Evolutionary conservation across 2,329 filamentous ascomycete species (phyloP), one percentile per base, ranked within the genome.

Genomic region (Penicillium palitans): DNA sequence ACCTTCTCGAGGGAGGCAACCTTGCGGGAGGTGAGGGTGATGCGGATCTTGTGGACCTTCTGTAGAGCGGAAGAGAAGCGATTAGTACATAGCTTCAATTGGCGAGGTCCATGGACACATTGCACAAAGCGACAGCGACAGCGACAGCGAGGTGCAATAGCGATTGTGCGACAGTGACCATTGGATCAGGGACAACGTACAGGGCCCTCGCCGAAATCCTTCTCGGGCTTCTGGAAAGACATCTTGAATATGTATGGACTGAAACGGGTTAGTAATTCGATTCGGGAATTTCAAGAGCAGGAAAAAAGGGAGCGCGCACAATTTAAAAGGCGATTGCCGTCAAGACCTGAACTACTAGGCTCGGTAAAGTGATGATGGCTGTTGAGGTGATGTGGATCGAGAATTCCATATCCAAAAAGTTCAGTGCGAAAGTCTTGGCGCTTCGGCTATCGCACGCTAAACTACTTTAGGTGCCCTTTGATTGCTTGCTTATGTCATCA

Each of bases 31-130:
- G 93, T 95, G 75, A 97, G 86, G 80, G 93, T 98, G 87, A 98
- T 97, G 79, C 93, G 91, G 87, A 96, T 96, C 84, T 93, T 92
- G 89, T 96, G 91, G 84, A 90, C 89, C 88, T 96, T 96, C 87
- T 89, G 69, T 69, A 70, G 52, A 44, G 44, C 13, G 35, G 12
- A 61, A 55, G 54, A 60, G 53, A 55, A 21, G 50, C 46, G 39
- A 57, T 67, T 66, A 64, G 61, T 33, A 39, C 2, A 19, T 10
- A 29, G 19, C 40, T 49, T 27, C 24, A 6, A 24, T 24, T 52
- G 25, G 25, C 27, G 37, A 42, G 35, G 50, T 51, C 31, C 54
- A 52, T 59, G 33, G 21, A 48, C 39, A 46, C 9, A 33, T 42
- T 44, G 53, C 40, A 41, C 40, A 44, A 44, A 37, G 45, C 52